Evolutionary conservation across 2,329 filamentous ascomycete genomes (phyloP), one percentile per base, ranked within the genome.

Genomic region (Talaromyces sp.): DNA sequence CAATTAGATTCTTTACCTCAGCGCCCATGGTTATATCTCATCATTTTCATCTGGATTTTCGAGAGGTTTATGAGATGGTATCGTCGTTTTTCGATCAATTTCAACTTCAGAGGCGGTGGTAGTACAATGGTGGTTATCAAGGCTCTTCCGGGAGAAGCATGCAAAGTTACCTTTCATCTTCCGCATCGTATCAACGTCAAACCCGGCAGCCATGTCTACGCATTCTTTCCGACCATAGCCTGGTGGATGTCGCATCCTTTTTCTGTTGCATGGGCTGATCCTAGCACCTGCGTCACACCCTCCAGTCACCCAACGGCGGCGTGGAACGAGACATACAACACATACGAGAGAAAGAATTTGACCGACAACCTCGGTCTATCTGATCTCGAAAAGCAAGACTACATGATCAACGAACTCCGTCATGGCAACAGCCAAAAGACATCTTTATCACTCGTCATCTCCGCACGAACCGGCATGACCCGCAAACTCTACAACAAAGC

Each of bases 391-490:
- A 61, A 52, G 37, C 50, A 49, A 50, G 41, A 61, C 33, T 59
- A 41, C 22, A 41, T 31, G 19, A 15, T 64, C 19, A 39, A 50
- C 33, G 45, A 50, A 22, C 41, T 45, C 70, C 39, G 56, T 61
- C 25, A 45, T 47, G 54, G 70, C 63, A 66, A 43, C 27, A 66
- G 72, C 39, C 66, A 72, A 70, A 71, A 70, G 62, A 80, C 78
- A 8, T 71, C 72, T 61, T 80, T 89, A 69, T 85, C 84, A 41
- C 81, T 89, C 62, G 81, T 89, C 70, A 81, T 86, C 72, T 80
- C 83, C 65, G 85, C 85, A 49, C 83, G 84, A n/a, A 84, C 85
- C n/a, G 87, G 87, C 67, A 85, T 89, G 79, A 89, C 87, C 19
- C 80, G 83, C 62, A 81, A 83, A 61, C 81, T 89, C 49, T 88